phyloP scores from a whole-genome alignment of 257 asterid genomes.

The Ehretia macrophylla region DNA sequence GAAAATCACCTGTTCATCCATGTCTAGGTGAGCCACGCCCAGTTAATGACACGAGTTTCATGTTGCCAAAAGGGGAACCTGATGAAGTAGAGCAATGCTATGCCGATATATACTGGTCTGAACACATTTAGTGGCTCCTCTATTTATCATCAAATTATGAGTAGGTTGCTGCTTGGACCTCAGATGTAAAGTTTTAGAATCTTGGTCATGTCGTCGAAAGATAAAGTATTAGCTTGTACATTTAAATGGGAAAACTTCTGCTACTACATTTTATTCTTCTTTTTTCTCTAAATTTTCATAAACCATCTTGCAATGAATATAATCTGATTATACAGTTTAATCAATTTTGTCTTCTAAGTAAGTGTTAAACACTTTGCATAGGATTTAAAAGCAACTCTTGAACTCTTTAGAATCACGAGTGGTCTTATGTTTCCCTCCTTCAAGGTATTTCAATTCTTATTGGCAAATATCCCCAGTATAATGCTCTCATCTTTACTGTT shows the following conservation, averaged over 20 bases:
- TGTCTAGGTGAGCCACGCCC: constrained; percentile 39
- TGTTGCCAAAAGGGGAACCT: constrained; percentile 57
- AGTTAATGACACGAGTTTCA: constrained; percentile 29
- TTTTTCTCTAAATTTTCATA: no score
- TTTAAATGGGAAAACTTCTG: not conserved
- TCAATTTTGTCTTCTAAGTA: no score
- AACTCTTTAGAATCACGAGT: no score
- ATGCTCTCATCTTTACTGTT: no score
- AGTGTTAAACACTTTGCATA: no score
- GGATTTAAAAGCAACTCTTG: no score
- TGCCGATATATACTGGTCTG: constrained; percentile 26
- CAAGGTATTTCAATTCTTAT: no score
- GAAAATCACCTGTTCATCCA: constrained; percentile 36
- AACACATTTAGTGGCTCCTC: constrained; percentile 1
- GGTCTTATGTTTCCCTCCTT: no score
- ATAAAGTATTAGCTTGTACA: constrained; percentile 14
- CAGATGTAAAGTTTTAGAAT: constrained; percentile 37
- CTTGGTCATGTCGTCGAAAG: constrained; percentile 20
- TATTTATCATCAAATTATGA: constrained; percentile 58
- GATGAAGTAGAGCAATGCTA: constrained; percentile 49
- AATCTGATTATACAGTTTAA: no score
- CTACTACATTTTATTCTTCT: not conserved
- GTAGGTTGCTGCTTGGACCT: constrained; percentile 60
- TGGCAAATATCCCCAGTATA: no score
- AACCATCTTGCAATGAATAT: no score